Conservation (phyloP, 352 stramenopile species). For the Ophiocytium majus region DNA sequence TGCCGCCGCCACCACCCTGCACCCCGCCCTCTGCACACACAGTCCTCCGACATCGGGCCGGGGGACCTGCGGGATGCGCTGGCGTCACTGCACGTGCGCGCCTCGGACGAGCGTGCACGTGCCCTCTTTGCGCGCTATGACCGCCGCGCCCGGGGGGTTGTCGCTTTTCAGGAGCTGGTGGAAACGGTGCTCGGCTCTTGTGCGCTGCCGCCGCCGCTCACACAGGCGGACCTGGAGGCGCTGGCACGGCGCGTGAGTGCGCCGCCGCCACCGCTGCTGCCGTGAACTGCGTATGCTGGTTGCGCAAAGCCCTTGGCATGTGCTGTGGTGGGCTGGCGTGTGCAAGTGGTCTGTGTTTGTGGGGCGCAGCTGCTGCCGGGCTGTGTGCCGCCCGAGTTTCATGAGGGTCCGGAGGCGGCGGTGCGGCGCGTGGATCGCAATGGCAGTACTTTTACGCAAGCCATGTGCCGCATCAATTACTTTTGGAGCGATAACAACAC, state of each 20-base stretch:
- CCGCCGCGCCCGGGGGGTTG: slow-evolving; percentile 26
- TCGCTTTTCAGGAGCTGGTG: slow-evolving; percentile 44
- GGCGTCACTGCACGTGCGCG: slow-evolving; percentile 30
- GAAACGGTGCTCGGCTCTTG: slow-evolving; percentile 34
- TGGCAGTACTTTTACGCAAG: no score
- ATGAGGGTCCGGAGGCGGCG: no score
- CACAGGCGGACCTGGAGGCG: slow-evolving; percentile 5
- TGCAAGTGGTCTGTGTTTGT: no score
- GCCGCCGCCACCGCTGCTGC: no score
- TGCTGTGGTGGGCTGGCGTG: no score
- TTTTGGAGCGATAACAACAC: no score
- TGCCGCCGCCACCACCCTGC: neutral
- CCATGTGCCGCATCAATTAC: no score
- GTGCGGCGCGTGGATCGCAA: no score
- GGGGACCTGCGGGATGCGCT: slow-evolving; percentile 37
- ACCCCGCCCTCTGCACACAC: neutral
- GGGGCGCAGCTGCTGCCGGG: no score
- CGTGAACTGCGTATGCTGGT: no score
- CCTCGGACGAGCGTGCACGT: neutral
- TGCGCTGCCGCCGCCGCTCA: slow-evolving; percentile 20
- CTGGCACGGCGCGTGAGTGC: neutral
- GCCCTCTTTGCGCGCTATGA: slow-evolving; percentile 45
- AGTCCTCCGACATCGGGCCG: slow-evolving; percentile 31
- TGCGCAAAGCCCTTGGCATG: no score
- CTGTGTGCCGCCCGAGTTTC: no score